Base-by-base conservation (phyloP, 2,329 filamentous ascomycete genomes). In the Cordyceps farinosa region DNA sequence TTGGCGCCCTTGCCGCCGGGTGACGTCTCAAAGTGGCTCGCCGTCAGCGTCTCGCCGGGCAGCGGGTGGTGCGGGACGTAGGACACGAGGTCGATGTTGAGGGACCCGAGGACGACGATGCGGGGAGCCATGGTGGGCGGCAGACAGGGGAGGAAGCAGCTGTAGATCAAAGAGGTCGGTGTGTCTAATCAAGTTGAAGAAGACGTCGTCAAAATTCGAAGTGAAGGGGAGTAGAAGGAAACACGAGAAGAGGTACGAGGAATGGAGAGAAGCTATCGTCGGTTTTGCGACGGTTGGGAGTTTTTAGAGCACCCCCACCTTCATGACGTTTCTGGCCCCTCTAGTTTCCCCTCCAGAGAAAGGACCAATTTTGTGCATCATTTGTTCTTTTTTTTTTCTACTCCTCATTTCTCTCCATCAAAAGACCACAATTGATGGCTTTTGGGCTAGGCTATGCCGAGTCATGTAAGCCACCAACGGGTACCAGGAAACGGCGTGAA, bases 1-100 rank as follows among this genome's bases (percentile, higher is more conserved):
- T 98, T 98, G 65, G 93, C 92, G 67, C 94, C 94, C 79, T 99
- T 99, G 63, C 95, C 94, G 70, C 94, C 95, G 36, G 90, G 88
- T 50, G 90, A 92, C 42, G 89, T 91, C 72, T 84, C 84, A 78
- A 96, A 96, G 27, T 86, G 87, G 67, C 81, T 87, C 54, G 91
- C 85, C 2, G 90, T 93, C 58, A 98, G 83, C 3, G 94, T 98
- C 78, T 99, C 94, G 68, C 94, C 95, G 1, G 90, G 88, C 1
- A 83, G 79, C 1, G 95, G 94, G 66, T 97, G 87, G 66, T 94
- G 91, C 5, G 91, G 82, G 40, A 95, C 95, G 70, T 91, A 88
- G 47, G 92, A 93, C 66, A 97, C 91, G 67, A 98, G 88, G 79
- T 99, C 94, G 74, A 91, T 91, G 78, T 98, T 98, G 65, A 99